Conservation (phyloP, 2,329 filamentous ascomycete genomes). For the Beauveria brongniartii region DNA sequence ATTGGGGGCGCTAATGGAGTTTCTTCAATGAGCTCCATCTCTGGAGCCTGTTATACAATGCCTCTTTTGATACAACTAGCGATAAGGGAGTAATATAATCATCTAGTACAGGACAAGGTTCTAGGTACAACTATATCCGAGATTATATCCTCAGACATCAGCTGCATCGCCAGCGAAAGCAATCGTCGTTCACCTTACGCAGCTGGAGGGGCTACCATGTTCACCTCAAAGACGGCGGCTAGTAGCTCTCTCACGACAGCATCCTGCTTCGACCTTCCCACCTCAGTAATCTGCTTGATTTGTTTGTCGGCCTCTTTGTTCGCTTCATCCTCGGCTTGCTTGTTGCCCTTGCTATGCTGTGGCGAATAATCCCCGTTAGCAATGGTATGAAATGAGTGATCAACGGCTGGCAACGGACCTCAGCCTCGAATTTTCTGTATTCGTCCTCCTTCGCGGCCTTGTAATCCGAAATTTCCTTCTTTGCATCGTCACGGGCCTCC, state of each 20-base stretch:
- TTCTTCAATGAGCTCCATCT: conserved; percentile 27
- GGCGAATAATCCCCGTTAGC: background rate
- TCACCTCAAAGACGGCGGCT: conserved; percentile 74
- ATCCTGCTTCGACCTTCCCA: conserved; percentile 70
- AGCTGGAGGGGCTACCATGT: conserved; percentile 49
- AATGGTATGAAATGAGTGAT: background rate
- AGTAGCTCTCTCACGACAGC: conserved; percentile 79
- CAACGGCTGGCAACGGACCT: conserved; percentile 31
- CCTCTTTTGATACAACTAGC: background rate
- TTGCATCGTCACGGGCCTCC: conserved; percentile 91
- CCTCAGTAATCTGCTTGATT: conserved; percentile 69
- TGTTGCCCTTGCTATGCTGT: conserved; percentile 87
- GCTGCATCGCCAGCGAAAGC: background rate
- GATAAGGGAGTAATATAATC: background rate
- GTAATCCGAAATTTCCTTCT: conserved; percentile 96
- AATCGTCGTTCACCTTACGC: conserved; percentile 8
- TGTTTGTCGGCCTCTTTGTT: conserved; percentile 75
- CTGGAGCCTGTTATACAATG: background rate
- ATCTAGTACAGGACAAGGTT: conserved; percentile 3
- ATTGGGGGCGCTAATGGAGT: conserved; percentile 44
- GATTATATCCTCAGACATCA: background rate
- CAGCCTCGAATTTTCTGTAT: conserved; percentile 87
- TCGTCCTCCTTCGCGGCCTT: conserved; percentile 82
- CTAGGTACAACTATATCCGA: background rate
- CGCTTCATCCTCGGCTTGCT: conserved; percentile 67